Base-by-base conservation (phyloP, 345 rosid genomes). In the Moricandia moricandioides region DNA sequence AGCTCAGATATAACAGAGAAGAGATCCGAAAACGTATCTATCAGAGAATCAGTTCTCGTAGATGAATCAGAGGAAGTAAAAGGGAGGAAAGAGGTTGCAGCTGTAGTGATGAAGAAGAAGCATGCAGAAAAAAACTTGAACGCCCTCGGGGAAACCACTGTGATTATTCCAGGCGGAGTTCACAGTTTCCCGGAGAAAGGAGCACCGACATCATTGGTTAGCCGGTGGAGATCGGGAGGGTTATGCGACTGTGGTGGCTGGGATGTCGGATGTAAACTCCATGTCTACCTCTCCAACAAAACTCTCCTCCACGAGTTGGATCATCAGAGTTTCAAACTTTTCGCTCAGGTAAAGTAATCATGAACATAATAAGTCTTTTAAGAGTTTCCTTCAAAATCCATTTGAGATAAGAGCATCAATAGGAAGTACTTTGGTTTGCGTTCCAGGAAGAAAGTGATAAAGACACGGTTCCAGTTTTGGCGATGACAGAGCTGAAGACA, bases 221-320 rank as follows among this genome's bases (percentile, higher is more conserved):
- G 85, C 52, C 67, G 97, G 65, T 95, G 99, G 99, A 89, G 73
- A 78, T 69, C 88, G 0, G 87, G 90, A 73, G 99, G 99, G 57
- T 73, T 81, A 57, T 95, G 99, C 40, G 98, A 95, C 72, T 95
- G 98, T 45, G 99, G 99, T 64, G 99, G 99, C 33, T 95, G 99
- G 99, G 99, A 95, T 82, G 82, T 89, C 9, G 99, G 97, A 35
- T 95, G 99, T 81, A 82, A 84, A 67, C 78, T 90, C 21, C 82
- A 79, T 5, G 55, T 86, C 43, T 88, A 92, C 62, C 89, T 95
- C 62, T 79, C 89, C 55, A 82, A 80, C 72, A 76, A 73, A 70
- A 76, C 69, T 29, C 29, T 29, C 35, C 24, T 68, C 34, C 76
- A 68, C 5, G 76, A 75, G 58, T 65, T 70, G 62, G 81, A 60